Conservation (phyloP, 805 yeast genomes). For the Teunomyces funiuensis region DNA sequence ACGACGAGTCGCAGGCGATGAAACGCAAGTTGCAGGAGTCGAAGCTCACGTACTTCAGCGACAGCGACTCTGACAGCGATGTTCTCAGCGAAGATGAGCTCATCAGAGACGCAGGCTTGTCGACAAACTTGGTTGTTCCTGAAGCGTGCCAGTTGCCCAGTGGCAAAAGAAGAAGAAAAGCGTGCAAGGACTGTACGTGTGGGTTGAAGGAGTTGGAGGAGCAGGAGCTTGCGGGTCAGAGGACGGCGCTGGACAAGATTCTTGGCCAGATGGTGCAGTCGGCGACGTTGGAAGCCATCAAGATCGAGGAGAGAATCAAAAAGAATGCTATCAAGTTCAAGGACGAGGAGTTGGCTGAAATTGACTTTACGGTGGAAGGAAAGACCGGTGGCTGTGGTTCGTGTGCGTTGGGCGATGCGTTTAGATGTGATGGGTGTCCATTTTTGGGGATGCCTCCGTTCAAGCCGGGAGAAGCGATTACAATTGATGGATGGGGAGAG, state of each 20-base stretch:
- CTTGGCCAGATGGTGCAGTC: conserved; percentile 49
- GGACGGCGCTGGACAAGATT: conserved; percentile 44
- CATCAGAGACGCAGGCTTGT: conserved; percentile 25
- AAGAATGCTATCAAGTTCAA: conserved; percentile 47
- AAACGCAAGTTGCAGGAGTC: conserved; percentile 45
- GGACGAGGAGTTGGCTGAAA: conserved; percentile 76
- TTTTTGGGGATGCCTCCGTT: conserved; percentile 96
- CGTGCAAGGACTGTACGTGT: conserved; percentile 98
- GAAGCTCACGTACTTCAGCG: conserved; percentile 57
- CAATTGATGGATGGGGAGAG: conserved; percentile 72
- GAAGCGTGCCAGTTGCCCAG: conserved; percentile 52
- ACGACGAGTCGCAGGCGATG: conserved; percentile 36
- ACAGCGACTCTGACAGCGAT: conserved; percentile 52
- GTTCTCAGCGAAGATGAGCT: conserved; percentile 40
- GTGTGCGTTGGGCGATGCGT: conserved; percentile 96
- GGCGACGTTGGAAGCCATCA: conserved; percentile 54
- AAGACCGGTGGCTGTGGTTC: conserved; percentile 97
- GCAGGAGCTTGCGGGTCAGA: conserved; percentile 44
- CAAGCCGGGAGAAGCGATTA: conserved; percentile 92
- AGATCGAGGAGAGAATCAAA: conserved; percentile 50
- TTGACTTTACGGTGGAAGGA: conserved; percentile 95
- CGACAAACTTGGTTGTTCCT: conserved; percentile 52
- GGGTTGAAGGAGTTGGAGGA: conserved; percentile 91
- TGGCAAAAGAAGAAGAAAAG: conserved; percentile 75
- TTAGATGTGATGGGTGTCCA: conserved; percentile 98